Evolutionary conservation across 2,329 filamentous ascomycete species (phyloP).

Genomic region (Beauveria rudraprayagi): DNA sequence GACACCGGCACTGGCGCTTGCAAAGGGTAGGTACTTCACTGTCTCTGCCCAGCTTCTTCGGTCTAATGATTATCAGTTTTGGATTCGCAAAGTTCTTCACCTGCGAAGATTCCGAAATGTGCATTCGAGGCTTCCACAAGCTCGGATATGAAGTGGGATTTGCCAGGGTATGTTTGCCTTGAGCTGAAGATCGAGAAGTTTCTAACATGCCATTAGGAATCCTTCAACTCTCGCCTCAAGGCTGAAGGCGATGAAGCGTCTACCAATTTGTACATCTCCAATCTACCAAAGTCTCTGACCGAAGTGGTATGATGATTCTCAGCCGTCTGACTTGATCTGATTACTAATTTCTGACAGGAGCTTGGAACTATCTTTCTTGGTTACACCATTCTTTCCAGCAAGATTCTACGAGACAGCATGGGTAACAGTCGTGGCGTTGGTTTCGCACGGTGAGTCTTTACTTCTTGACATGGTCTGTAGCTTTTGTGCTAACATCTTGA

Average conservation of each 20-base stretch:
- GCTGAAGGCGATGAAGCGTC: slow-evolving; percentile 83
- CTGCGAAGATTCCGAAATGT: slow-evolving; percentile 83
- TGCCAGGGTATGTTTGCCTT: slow-evolving; percentile 58
- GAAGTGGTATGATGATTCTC: slow-evolving; percentile 56
- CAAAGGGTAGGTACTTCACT: slow-evolving; percentile 64
- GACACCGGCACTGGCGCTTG: slow-evolving; percentile 87
- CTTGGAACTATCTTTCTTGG: slow-evolving; percentile 70
- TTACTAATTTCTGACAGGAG: slow-evolving; percentile 41
- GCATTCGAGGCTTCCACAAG: slow-evolving; percentile 90
- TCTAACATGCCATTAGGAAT: slow-evolving; percentile 55
- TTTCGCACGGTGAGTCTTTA: slow-evolving; percentile 71
- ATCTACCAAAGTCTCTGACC: slow-evolving; percentile 84
- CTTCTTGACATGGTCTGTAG: background rate
- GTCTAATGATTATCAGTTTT: slow-evolving; percentile 52
- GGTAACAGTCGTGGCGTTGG: slow-evolving; percentile 94
- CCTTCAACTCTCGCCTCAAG: slow-evolving; percentile 96
- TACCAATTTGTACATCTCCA: slow-evolving; percentile 97
- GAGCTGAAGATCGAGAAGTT: background rate
- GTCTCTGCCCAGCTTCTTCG: background rate
- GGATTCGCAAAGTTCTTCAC: slow-evolving; percentile 95
- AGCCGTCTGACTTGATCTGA: background rate
- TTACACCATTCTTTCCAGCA: slow-evolving; percentile 82
- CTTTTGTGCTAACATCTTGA: slow-evolving; percentile 16
- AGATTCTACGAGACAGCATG: slow-evolving; percentile 85
- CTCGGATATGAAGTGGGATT: slow-evolving; percentile 97